Conservation (phyloP, 306 rosid genomes). For the Ammopiptanthus mongolicus region DNA sequence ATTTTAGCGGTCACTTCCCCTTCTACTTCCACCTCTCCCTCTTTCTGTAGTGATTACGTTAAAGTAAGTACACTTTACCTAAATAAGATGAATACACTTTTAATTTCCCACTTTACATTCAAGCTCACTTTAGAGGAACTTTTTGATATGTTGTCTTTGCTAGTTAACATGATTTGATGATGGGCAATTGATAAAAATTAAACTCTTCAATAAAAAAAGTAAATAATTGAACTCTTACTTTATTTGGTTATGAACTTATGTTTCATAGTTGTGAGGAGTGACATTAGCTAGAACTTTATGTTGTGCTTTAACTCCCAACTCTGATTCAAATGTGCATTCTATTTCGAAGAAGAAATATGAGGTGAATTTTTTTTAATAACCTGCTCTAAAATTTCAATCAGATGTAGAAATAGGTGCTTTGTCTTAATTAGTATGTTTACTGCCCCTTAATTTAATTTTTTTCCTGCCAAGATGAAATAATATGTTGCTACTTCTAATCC, state of each 20-base stretch:
- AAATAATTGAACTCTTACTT: background rate
- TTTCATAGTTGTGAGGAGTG: too few species aligned
- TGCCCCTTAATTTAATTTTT: background rate
- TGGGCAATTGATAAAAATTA: background rate
- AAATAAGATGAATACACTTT: too few species aligned
- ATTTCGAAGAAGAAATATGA: background rate
- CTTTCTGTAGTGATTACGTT: too few species aligned
- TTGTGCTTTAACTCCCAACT: background rate
- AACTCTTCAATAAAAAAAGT: too few species aligned
- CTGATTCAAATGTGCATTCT: background rate
- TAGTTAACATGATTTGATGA: background rate
- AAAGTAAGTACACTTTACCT: too few species aligned
- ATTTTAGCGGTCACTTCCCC: background rate
- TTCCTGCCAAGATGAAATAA: background rate
- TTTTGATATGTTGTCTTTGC: background rate
- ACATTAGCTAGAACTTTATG: background rate
- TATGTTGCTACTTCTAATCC: background rate
- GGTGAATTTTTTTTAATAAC: background rate
- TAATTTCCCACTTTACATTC: too few species aligned
- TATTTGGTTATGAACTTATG: background rate
- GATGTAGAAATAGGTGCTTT: background rate
- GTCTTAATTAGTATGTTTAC: background rate
- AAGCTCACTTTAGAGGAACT: too few species aligned
- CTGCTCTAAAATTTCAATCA: background rate
- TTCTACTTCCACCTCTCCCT: background rate